phyloP scores from a whole-genome alignment of 2,329 filamentous ascomycete genomes.

The Coniochaeta ligniaria region DNA sequence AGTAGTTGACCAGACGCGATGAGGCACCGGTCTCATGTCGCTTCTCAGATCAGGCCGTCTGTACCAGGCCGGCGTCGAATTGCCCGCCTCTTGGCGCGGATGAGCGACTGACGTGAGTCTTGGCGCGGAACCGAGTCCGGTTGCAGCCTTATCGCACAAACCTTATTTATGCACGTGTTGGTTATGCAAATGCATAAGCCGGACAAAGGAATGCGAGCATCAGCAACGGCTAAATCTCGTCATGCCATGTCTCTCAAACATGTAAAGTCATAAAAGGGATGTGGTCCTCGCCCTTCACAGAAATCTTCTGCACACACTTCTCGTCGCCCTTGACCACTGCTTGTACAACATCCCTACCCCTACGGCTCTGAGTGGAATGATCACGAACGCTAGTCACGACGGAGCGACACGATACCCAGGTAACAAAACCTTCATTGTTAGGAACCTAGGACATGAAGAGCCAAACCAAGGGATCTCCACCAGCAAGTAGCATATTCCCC shows the following conservation, averaged over 20 bases:
- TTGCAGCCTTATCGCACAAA: background rate
- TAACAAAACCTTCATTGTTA: background rate
- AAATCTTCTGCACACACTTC: too few species aligned
- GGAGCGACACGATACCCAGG: background rate
- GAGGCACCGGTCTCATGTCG: too few species aligned
- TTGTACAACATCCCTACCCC: background rate
- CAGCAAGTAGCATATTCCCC: background rate
- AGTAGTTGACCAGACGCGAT: too few species aligned
- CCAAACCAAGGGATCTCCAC: background rate
- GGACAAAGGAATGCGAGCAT: background rate
- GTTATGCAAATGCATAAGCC: background rate
- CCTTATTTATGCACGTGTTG: background rate
- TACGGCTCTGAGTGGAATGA: too few species aligned
- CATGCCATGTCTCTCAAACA: background rate
- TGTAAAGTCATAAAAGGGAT: background rate
- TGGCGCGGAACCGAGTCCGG: background rate
- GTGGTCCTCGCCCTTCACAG: background rate
- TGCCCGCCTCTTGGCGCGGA: too few species aligned
- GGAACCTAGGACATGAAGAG: background rate
- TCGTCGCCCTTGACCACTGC: too few species aligned
- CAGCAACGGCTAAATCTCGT: background rate
- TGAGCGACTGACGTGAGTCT: background rate
- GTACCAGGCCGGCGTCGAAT: background rate
- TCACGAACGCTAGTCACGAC: background rate
- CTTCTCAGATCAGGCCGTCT: too few species aligned